These are phyloP conservation scores for Teunomyces aglyptinius DNA, from an alignment of 805 yeast genomes.

Conservation along the genomic window DNA sequence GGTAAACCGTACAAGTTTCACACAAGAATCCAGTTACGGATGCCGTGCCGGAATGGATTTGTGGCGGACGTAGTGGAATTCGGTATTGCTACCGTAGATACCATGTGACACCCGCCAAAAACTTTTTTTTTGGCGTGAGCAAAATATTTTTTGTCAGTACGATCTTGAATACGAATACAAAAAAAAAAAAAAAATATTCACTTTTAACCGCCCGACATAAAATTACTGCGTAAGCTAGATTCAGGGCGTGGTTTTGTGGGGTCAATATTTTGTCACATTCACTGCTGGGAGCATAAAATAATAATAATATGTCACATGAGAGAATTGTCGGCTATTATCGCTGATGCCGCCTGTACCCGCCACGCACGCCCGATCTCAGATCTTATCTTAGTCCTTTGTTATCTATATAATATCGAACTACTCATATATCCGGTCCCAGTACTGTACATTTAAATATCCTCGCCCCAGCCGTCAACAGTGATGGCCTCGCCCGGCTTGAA, in stretches of 20 bases:
- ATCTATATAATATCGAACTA: background rate
- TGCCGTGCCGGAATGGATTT: no score
- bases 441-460: conserved; percentile 52
- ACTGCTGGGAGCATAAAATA: no score
- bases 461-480: conserved; percentile 70
- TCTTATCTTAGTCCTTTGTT: background rate
- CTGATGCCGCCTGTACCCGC: background rate
- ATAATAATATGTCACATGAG: background rate
- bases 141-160: background rate
- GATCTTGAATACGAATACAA: background rate
- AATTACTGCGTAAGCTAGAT: background rate
- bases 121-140: background rate
- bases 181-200: background rate
- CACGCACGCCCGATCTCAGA: background rate
- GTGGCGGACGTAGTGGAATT: no score
- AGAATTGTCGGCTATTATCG: background rate
- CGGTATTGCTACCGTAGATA: no score
- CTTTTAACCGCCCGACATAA: background rate
- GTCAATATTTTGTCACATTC: no score
- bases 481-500: conserved; percentile 96
- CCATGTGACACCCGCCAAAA: background rate
- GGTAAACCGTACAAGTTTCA: no score
- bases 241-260: no score
- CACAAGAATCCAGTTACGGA: no score
- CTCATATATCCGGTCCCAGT: background rate